Conservation (phyloP, 164 flowering plant genomes). For the Tinospora cordifolia region DNA sequence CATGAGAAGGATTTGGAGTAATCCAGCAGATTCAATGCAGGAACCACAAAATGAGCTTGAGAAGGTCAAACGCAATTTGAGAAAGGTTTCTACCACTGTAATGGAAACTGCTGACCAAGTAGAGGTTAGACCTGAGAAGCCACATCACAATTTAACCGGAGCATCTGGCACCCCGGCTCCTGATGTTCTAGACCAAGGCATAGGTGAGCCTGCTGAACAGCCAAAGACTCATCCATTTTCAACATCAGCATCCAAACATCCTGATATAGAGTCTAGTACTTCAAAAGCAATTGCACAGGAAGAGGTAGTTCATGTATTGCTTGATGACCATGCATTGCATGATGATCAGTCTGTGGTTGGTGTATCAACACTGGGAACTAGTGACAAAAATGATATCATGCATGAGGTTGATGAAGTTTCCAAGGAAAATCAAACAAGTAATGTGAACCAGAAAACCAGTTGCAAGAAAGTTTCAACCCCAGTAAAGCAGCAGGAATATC, state of each 20-base stretch:
- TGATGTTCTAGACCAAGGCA: slow-evolving; percentile 19
- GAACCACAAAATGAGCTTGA: slow-evolving; percentile 69
- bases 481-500: slow-evolving; percentile 46
- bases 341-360: slow-evolving; percentile 25
- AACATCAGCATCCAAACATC: slow-evolving; percentile 11
- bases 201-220: slow-evolving; percentile 24
- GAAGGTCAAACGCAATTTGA: slow-evolving; percentile 59
- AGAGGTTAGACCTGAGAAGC: slow-evolving; percentile 41
- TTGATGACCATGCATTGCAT: slow-evolving; percentile 17
- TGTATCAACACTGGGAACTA: slow-evolving; percentile 30
- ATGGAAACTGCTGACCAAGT: slow-evolving; percentile 27
- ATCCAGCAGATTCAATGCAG: slow-evolving; percentile 34
- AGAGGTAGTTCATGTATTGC: slow-evolving; percentile 13
- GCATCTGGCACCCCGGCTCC: slow-evolving; percentile 16
- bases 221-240: slow-evolving; percentile 8
- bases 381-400: slow-evolving; percentile 30
- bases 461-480: slow-evolving; percentile 41
- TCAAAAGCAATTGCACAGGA: slow-evolving; percentile 15
- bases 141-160: slow-evolving; percentile 31
- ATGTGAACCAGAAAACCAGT: slow-evolving; percentile 41
- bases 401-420: slow-evolving; percentile 25
- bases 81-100: slow-evolving; percentile 48
- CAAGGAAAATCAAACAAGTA: slow-evolving; percentile 41
- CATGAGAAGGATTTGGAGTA: slow-evolving; percentile 37
- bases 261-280: slow-evolving; percentile 26